phyloP scores from a whole-genome alignment of 164 flowering plant species.

The Umbellularia californica region DNA sequence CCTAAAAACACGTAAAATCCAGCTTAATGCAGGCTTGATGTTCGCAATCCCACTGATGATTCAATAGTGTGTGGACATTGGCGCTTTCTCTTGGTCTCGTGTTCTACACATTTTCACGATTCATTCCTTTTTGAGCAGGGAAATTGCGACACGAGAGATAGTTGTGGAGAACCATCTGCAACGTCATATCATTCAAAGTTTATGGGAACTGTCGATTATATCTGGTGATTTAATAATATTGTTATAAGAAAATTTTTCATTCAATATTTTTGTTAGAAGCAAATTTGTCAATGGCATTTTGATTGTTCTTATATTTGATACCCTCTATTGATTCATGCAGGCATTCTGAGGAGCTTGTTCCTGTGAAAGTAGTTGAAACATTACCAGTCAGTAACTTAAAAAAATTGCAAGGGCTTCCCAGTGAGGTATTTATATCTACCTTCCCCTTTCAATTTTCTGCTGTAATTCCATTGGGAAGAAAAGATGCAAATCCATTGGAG shows the following conservation, averaged over 20 bases:
- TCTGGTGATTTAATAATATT: conserved; percentile 44
- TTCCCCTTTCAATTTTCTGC: not conserved
- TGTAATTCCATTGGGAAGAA: not conserved
- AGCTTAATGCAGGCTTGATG: no score
- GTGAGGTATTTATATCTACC: conserved; percentile 38
- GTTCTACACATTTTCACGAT: no score
- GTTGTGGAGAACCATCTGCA: conserved; percentile 68
- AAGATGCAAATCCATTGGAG: not conserved
- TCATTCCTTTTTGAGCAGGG: conserved; percentile 18
- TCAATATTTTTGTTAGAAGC: not conserved
- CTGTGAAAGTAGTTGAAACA: conserved; percentile 79
- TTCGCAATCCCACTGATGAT: no score
- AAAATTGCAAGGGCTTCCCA: conserved; percentile 67
- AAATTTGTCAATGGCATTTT: conserved; percentile 2
- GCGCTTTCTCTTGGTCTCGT: no score
- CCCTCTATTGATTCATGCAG: conserved; percentile 27
- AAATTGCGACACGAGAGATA: conserved; percentile 46
- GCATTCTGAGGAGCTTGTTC: conserved; percentile 66
- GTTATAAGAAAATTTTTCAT: conserved; percentile 19
- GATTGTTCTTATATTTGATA: conserved; percentile 12
- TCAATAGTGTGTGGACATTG: no score
- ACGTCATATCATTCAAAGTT: conserved; percentile 73
- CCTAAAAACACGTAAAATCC: no score
- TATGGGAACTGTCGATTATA: conserved; percentile 85
- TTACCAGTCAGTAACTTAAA: conserved; percentile 42